Evolutionary conservation across 139 green algal species (phyloP), one percentile per base, ranked within the genome.

Genomic region (Pleodorina starrii): DNA sequence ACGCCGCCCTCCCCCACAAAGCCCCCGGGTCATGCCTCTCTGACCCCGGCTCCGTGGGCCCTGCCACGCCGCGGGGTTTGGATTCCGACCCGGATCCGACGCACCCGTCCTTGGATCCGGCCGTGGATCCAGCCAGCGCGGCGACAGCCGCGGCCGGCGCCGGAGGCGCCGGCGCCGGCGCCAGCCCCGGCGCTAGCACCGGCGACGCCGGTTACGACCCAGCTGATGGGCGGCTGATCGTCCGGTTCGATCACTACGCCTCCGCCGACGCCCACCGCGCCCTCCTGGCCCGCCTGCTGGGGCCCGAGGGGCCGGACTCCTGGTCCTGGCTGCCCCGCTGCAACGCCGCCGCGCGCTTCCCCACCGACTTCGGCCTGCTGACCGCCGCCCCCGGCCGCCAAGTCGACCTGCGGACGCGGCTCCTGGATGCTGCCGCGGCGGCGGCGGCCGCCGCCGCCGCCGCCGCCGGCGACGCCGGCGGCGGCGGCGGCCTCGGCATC

Each of bases 311-410:
- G 9, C n/a, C 44, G 5, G 66, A 38, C 21, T 51, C 66, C 27
- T 98, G 95, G 96, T 29, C 82, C 2, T 98, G 95, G 94, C 40
- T 97, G 23, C 76, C 89, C 1, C 91, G 97, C 11, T 32, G 90
- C 35, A 98, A 98, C 89, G 36, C 89, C 35, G 97, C 95, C 7
- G 59, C 79, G 0, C 23, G 40, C 25, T 92, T 91, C 71, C 96
- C 96, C 16, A 99, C 97, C 44, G 97, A 99, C 83, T 99, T 99
- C 93, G 96, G 86, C 0, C 74, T 99, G 69, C 10, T 99, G 23
- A 29, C 51, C 7, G 19, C 81, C 1, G 16, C 42, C 0, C 40
- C 63, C 1, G 48, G 17, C 1, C 9, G 1, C 2, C 51, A 81
- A 40, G 44, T 3, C 0, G 35, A 1, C 19, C 36, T 85, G 38